A percentile compares a stretch with the other conserved stretches of the same genome.
phyloP scores from a whole-genome alignment of 129 eudicot species.

The Ambrosia artemisiifolia region DNA sequence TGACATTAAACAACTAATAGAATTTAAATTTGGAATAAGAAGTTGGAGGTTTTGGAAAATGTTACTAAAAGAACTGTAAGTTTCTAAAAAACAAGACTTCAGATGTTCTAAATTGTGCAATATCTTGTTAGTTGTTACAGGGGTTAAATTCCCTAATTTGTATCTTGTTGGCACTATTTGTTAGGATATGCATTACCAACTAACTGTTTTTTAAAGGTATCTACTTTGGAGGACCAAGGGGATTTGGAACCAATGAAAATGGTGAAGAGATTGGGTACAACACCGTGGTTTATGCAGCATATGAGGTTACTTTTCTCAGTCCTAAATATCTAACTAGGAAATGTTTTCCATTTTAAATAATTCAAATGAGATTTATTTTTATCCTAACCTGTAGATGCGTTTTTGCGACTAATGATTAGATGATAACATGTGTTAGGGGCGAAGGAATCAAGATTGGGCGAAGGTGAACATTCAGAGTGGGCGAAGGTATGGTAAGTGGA shows the following conservation, averaged over 20 bases:
- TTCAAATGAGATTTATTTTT: background rate
- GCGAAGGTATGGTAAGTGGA: too few relatives aligned
- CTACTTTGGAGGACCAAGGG: conserved; percentile 97
- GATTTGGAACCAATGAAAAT: conserved; percentile 71
- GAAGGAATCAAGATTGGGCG: too few relatives aligned
- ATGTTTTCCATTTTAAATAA: background rate
- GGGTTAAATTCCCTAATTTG: background rate
- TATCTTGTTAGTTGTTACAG: background rate
- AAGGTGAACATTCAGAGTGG: too few relatives aligned
- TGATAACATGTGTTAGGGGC: too few relatives aligned
- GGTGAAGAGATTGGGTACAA: conserved; percentile 87
- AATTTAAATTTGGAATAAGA: background rate
- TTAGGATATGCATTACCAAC: background rate
- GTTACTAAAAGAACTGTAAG: background rate
- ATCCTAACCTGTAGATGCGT: too few relatives aligned
- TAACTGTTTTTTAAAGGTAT: conserved; percentile 49
- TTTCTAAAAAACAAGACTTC: background rate
- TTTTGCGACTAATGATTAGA: too few relatives aligned
- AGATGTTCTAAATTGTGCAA: background rate
- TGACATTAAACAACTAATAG: too few relatives aligned
- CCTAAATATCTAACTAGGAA: background rate
- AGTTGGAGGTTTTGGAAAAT: background rate
- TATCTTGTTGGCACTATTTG: background rate
- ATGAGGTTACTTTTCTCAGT: conserved; percentile 50
- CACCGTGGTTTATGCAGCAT: conserved; percentile 83